phyloP scores from a whole-genome alignment of 2,329 filamentous ascomycete genomes.

The Stemphylium beticola region DNA sequence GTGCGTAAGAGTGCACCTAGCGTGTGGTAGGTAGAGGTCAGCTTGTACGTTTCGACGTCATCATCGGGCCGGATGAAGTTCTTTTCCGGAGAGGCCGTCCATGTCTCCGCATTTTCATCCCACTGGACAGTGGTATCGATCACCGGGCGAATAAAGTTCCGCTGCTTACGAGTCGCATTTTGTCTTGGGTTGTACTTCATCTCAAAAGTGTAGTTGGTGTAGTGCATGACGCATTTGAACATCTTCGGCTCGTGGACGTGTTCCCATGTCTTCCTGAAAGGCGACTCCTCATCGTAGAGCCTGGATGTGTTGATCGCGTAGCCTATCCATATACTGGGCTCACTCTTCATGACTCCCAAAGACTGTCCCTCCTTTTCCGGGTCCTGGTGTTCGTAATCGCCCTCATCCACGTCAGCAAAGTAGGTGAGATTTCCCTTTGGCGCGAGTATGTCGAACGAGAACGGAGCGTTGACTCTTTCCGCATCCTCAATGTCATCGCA shows the following conservation, averaged over 20 bases:
- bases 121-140: constrained; percentile 37
- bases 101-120: constrained; percentile 19
- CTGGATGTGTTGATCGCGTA: constrained; percentile 39
- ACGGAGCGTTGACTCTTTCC: constrained; percentile 26
- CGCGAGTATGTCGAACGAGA: constrained; percentile 39
- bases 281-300: constrained; percentile 30
- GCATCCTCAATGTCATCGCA: constrained; percentile 37
- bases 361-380: constrained; percentile 26
- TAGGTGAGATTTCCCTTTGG: constrained; percentile 44
- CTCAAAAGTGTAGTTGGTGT: constrained; percentile 46
- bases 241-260: constrained; percentile 43
- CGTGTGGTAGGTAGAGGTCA: constrained; percentile 41
- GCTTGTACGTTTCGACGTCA: constrained; percentile 37
- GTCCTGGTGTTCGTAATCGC: constrained; percentile 42
- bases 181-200: constrained; percentile 41
- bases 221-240: constrained; percentile 44
- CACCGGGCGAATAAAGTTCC: constrained; percentile 39
- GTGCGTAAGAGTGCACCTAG: constrained; percentile 42
- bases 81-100: constrained; percentile 22
- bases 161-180: constrained; percentile 24
- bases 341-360: constrained; percentile 42
- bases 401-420: constrained; percentile 36
- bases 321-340: constrained; percentile 47
- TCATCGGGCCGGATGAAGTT: constrained; percentile 35
- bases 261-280: constrained; percentile 36